Evolutionary conservation across 345 rosid genomes (phyloP).

Genomic region (Sisymbrium irio): DNA sequence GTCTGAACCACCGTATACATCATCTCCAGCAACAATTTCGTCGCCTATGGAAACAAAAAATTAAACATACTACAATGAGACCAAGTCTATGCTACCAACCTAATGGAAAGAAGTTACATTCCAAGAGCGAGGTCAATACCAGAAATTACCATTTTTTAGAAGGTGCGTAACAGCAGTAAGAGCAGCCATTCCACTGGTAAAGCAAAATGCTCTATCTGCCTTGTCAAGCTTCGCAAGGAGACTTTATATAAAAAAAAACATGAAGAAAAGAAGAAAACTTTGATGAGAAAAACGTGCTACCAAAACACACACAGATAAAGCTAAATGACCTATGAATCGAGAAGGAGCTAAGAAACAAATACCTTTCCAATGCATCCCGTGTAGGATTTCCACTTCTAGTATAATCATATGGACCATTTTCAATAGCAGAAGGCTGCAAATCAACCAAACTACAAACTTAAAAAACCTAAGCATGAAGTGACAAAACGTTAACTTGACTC

Average conservation of each 20-base stretch:
- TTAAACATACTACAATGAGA: background rate
- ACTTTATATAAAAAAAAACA: conserved; percentile 37
- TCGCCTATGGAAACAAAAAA: conserved; percentile 45
- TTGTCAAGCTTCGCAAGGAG: conserved; percentile 92
- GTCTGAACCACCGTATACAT: conserved; percentile 93
- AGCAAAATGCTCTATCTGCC: conserved; percentile 94
- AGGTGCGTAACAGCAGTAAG: conserved; percentile 78
- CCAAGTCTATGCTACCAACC: background rate
- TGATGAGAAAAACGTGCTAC: background rate
- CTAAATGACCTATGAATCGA: background rate
- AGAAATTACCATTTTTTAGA: conserved; percentile 53
- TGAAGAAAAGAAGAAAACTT: conserved; percentile 1
- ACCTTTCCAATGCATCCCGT: conserved; percentile 85
- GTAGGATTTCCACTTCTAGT: conserved; percentile 99
- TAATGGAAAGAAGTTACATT: background rate
- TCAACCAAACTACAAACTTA: conserved; percentile 1
- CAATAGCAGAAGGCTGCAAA: conserved; percentile 73
- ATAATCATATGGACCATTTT: conserved; percentile 86
- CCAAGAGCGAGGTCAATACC: background rate
- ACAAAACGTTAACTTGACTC: background rate
- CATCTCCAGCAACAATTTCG: conserved; percentile 95
- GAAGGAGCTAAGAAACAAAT: background rate
- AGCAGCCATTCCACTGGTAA: conserved; percentile 99
- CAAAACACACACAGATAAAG: conserved; percentile 5
- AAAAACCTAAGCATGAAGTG: background rate